Evolutionary conservation across 768 basidiomycete species (phyloP).

Genomic region (Boletus rubescentipes): DNA sequence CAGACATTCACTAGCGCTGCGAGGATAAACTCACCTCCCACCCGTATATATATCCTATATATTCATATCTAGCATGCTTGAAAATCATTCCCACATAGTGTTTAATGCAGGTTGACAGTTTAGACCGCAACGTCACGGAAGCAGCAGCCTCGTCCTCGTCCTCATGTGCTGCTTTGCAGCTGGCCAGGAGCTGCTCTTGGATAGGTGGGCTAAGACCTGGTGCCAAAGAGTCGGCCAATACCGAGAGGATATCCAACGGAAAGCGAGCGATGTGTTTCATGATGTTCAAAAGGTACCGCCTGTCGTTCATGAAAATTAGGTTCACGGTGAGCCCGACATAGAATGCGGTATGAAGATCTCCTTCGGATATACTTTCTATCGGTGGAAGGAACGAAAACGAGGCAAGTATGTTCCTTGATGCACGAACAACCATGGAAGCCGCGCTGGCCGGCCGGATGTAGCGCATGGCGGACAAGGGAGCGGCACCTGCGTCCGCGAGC

Average conservation of each 20-base stretch:
- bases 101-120: constrained; percentile 26
- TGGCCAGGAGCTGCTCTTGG: constrained; percentile 28
- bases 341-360: constrained; percentile 34
- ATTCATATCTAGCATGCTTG: constrained; percentile 38
- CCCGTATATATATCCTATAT: constrained; percentile 44
- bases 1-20: not conserved
- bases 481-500: constrained; percentile 28
- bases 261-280: constrained; percentile 34
- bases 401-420: constrained; percentile 40
- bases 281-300: constrained; percentile 33
- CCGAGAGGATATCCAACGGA: constrained; percentile 45
- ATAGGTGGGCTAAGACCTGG: constrained; percentile 31
- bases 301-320: constrained; percentile 37
- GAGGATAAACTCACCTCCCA: constrained; percentile 44
- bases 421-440: constrained; percentile 39
- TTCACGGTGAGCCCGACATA: constrained; percentile 39
- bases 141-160: constrained; percentile 30
- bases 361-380: constrained; percentile 27
- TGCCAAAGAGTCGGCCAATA: constrained; percentile 38
- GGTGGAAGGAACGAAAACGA: constrained; percentile 28
- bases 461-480: constrained; percentile 13
- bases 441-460: constrained; percentile 33
- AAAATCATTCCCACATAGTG: constrained; percentile 54
- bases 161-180: constrained; percentile 33
- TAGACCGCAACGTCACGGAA: constrained; percentile 29